phyloP scores from a whole-genome alignment of 805 yeast species.

The Hemisphaericaspora nanyangensis region DNA sequence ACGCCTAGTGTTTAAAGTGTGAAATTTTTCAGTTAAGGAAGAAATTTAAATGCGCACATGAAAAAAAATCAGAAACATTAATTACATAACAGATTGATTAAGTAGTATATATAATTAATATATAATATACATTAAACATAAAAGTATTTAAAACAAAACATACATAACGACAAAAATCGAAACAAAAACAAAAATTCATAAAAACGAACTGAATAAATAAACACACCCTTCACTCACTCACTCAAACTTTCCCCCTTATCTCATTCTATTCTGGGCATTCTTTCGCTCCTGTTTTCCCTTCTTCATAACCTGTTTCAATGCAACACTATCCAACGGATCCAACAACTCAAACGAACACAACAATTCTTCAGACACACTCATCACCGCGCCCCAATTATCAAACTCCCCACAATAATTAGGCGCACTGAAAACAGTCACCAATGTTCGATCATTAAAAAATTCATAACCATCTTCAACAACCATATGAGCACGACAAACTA shows the following conservation, averaged over 20 bases:
- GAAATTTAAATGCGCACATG: too few species aligned
- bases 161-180: neutral
- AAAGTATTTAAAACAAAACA: neutral
- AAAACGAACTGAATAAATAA: neutral
- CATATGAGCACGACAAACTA: constrained; percentile 85
- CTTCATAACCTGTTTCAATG: constrained; percentile 91
- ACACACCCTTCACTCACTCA: too few species aligned
- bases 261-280: constrained; percentile 37
- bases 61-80: too few species aligned
- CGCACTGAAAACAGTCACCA: constrained; percentile 78
- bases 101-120: too few species aligned
- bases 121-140: neutral
- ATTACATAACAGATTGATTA: too few species aligned
- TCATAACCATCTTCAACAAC: constrained; percentile 89
- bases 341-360: constrained; percentile 89
- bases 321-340: constrained; percentile 91
- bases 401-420: constrained; percentile 85
- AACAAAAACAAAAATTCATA: neutral
- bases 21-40: neutral
- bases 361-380: constrained; percentile 92
- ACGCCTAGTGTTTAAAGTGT: too few species aligned
- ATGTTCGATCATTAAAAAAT: constrained; percentile 68
- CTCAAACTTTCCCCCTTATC: too few species aligned
- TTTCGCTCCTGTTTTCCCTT: constrained; percentile 88
- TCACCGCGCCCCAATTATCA: constrained; percentile 87